phyloP scores from a whole-genome alignment of 495 filamentous ascomycete species.

The Choiromyces venosus region DNA sequence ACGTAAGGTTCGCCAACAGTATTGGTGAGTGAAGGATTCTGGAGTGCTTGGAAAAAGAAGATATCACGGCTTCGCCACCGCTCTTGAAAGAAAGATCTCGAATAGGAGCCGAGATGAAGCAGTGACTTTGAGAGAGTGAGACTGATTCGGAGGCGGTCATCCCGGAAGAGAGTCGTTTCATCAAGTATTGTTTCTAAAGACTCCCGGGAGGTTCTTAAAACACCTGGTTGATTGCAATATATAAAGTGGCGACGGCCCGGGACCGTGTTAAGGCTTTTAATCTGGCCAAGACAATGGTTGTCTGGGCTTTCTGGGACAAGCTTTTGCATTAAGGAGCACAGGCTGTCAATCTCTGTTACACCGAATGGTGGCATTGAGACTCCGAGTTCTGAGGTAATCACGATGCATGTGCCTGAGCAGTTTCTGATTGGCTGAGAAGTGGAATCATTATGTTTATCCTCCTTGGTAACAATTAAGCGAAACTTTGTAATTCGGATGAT shows the following conservation, averaged over 20 bases:
- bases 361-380: not conserved
- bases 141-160: constrained; percentile 10
- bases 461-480: constrained; percentile 15
- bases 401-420: constrained; percentile 13
- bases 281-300: not conserved
- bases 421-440: not conserved
- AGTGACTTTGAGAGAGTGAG: constrained; percentile 14
- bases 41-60: constrained; percentile 11
- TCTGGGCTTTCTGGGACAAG: not conserved
- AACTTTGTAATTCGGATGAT: not conserved
- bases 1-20: constrained; percentile 6
- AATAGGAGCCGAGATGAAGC: constrained; percentile 13
- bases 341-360: constrained; percentile 10
- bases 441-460: not conserved
- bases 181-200: constrained; percentile 12
- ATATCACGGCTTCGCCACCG: constrained; percentile 19
- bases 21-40: not conserved
- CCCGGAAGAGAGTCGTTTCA: not conserved
- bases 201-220: not conserved
- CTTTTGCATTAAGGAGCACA: constrained; percentile 10
- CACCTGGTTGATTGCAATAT: not conserved
- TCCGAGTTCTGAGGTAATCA: constrained; percentile 12
- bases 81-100: constrained; percentile 20
- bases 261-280: not conserved
- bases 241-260: constrained; percentile 1